Conservation (phyloP, 495 filamentous ascomycete genomes). For the Hypoxylon trugodes region DNA sequence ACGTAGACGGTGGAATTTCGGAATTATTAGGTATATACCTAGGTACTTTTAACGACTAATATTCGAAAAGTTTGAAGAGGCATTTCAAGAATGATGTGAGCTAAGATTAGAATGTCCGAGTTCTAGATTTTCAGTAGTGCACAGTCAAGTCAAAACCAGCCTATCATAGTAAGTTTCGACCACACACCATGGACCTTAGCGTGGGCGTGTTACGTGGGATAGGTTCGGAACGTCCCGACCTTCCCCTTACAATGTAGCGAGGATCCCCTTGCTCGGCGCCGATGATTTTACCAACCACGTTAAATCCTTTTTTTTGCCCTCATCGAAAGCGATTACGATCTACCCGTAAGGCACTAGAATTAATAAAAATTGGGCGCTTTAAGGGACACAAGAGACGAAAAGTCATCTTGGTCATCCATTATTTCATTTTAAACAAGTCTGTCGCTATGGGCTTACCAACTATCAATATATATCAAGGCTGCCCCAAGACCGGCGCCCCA, state of each 20-base stretch:
- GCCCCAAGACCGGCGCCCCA: too few relatives aligned
- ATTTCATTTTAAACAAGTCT: too few relatives aligned
- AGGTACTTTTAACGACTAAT: neutral
- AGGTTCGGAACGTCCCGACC: slow-evolving; percentile 20
- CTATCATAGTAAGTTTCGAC: slow-evolving; percentile 4
- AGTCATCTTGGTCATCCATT: neutral
- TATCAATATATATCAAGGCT: too few relatives aligned
- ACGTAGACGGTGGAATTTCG: too few relatives aligned
- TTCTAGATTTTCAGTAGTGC: slow-evolving; percentile 8
- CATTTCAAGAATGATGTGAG: too few relatives aligned
- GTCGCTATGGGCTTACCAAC: too few relatives aligned
- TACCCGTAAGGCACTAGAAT: too few relatives aligned
- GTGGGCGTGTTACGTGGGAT: neutral
- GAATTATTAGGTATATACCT: too few relatives aligned
- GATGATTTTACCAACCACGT: neutral
- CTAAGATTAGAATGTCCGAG: slow-evolving; percentile 8
- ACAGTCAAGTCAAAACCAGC: neutral
- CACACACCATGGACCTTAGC: neutral
- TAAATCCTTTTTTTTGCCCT: too few relatives aligned
- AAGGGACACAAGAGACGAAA: neutral
- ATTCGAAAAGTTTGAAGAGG: neutral
- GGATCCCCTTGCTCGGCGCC: neutral
- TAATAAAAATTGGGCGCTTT: neutral
- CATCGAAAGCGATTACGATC: too few relatives aligned
- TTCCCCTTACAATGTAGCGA: neutral